Conservation (phyloP, 1,139 yeast species). For the Ogataea hybrid region DNA sequence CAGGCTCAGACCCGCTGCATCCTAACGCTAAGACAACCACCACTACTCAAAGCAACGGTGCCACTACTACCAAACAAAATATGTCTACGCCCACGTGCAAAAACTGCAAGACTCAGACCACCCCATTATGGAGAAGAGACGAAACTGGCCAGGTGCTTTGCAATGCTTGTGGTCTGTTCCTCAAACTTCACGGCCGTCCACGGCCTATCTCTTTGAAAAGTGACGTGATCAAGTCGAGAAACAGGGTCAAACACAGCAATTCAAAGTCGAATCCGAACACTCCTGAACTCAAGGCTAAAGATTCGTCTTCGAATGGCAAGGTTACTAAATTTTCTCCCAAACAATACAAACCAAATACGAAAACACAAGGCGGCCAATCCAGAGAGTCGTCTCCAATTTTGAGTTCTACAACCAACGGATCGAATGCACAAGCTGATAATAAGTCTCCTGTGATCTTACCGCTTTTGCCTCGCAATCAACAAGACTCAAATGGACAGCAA, state of each 20-base stretch:
- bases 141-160: slow-evolving; percentile 92
- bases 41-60: slow-evolving; percentile 39
- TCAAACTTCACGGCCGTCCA: slow-evolving; percentile 88
- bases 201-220: slow-evolving; percentile 90
- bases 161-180: slow-evolving; percentile 91
- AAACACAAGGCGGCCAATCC: slow-evolving; percentile 15
- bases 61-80: slow-evolving; percentile 42
- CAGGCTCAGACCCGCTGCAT: slow-evolving; percentile 34
- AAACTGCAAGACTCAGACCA: slow-evolving; percentile 87
- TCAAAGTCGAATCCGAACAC: slow-evolving; percentile 33
- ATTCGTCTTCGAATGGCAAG: slow-evolving; percentile 21
- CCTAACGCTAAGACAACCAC: slow-evolving; percentile 50
- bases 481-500: slow-evolving; percentile 13
- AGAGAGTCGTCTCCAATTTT: slow-evolving; percentile 19
- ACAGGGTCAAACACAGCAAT: slow-evolving; percentile 58
- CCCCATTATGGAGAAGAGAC: slow-evolving; percentile 95
- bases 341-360: slow-evolving; percentile 33
- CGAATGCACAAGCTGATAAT: slow-evolving; percentile 9
- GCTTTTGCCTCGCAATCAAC: slow-evolving; percentile 31
- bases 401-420: slow-evolving; percentile 14
- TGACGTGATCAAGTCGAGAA: slow-evolving; percentile 87
- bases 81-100: slow-evolving; percentile 74
- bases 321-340: slow-evolving; percentile 33
- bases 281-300: slow-evolving; percentile 35
- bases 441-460: slow-evolving; percentile 33